These are phyloP conservation scores for Colletotrichum nymphaeae DNA, from an alignment of 2,329 filamentous ascomycete species.

Conservation along the genomic window DNA sequence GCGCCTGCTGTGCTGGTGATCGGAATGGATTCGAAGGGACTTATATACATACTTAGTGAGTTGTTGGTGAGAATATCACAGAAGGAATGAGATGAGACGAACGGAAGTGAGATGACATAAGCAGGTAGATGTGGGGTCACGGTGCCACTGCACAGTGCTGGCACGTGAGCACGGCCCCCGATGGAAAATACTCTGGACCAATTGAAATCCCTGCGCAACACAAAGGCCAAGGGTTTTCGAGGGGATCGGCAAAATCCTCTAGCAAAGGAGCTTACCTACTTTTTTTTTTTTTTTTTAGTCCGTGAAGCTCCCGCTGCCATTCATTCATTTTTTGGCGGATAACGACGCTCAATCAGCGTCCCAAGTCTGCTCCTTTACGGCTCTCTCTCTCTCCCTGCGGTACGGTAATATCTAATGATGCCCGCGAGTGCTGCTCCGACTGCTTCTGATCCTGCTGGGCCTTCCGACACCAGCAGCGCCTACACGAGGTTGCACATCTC, in stretches of 20 bases:
- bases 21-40: too few relatives aligned
- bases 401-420: conserved; percentile 28
- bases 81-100: too few relatives aligned
- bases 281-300: background rate
- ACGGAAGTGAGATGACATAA: conserved; percentile 21
- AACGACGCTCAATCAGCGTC: conserved; percentile 16
- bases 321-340: conserved; percentile 23
- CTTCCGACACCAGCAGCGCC: conserved; percentile 35
- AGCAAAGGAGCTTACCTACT: background rate
- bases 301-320: conserved; percentile 3
- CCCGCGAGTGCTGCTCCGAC: background rate
- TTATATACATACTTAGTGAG: background rate
- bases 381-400: background rate
- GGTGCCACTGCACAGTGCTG: background rate
- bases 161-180: background rate
- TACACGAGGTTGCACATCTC: conserved; percentile 84
- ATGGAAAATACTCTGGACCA: background rate
- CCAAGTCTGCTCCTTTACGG: background rate
- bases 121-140: background rate
- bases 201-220: conserved; percentile 38
- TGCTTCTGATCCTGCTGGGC: conserved; percentile 11
- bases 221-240: conserved; percentile 33
- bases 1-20: too few relatives aligned
- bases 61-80: background rate
- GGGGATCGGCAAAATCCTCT: conserved; percentile 30